Conservation (phyloP, 2,329 filamentous ascomycete genomes). For the Aspergillus neotritici region DNA sequence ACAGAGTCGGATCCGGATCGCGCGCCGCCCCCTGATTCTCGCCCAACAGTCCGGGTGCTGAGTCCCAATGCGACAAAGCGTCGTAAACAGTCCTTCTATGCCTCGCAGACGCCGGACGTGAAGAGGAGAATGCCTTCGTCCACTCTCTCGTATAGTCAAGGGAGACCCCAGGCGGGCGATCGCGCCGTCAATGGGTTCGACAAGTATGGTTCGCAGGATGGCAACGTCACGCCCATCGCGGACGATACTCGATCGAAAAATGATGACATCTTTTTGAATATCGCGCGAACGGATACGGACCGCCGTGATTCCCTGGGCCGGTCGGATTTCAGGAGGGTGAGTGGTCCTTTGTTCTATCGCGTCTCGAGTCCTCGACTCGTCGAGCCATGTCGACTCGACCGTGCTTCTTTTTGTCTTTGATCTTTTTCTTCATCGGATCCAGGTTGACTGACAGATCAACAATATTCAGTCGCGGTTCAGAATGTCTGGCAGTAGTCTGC, state of each 20-base stretch:
- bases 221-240: slow-evolving; percentile 27
- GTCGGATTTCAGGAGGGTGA: slow-evolving; percentile 37
- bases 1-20: slow-evolving; percentile 15
- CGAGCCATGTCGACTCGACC: neutral
- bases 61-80: slow-evolving; percentile 27
- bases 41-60: slow-evolving; percentile 20
- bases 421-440: neutral
- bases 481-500: slow-evolving; percentile 30
- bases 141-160: slow-evolving; percentile 26
- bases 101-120: slow-evolving; percentile 23
- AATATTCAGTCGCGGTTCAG: slow-evolving; percentile 32
- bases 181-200: slow-evolving; percentile 21
- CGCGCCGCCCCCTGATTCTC: slow-evolving; percentile 19
- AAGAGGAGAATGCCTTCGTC: slow-evolving; percentile 30
- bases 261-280: slow-evolving; percentile 45
- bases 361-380: neutral
- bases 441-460: slow-evolving; percentile 15
- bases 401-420: neutral
- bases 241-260: slow-evolving; percentile 36
- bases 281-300: slow-evolving; percentile 38
- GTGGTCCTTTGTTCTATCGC: slow-evolving; percentile 11
- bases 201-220: slow-evolving; percentile 24
- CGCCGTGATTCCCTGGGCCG: slow-evolving; percentile 34
- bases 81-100: slow-evolving; percentile 20
- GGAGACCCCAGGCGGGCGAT: slow-evolving; percentile 21